Percentiles rank a stretch among this genome's conserved stretches.
phyloP scores from a whole-genome alignment of 192 early-diverging fungal genomes.

The Coemansia sp. region DNA sequence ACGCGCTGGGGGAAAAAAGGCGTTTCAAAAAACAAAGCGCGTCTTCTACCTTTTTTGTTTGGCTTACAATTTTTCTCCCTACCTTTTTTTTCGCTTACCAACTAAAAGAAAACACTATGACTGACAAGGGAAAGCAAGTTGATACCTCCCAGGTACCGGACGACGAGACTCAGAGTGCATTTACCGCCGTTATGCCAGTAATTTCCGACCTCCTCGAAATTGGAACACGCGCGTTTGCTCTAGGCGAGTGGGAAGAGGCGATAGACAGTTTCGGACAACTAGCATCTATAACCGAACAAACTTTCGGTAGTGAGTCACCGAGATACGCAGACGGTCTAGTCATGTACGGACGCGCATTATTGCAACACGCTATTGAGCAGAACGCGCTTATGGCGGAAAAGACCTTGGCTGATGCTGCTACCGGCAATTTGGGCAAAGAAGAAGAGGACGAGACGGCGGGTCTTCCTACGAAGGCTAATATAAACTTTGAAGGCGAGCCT shows the following conservation, averaged over 20 bases:
- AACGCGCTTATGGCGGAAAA: constrained; percentile 73
- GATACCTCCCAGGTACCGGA: constrained; percentile 14
- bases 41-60: not conserved
- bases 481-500: constrained; percentile 71
- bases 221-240: constrained; percentile 68
- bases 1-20: not conserved
- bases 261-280: constrained; percentile 71
- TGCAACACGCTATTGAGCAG: constrained; percentile 75
- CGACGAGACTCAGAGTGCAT: constrained; percentile 15
- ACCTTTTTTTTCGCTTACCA: not conserved
- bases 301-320: constrained; percentile 63
- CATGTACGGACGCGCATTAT: constrained; percentile 72
- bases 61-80: too few species aligned
- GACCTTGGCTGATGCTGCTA: constrained; percentile 55
- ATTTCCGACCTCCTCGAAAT: constrained; percentile 62
- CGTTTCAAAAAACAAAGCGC: not conserved
- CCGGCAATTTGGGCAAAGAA: constrained; percentile 33
- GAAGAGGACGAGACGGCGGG: constrained; percentile 14
- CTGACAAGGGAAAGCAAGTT: constrained; percentile 48
- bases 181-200: constrained; percentile 40
- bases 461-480: constrained; percentile 51
- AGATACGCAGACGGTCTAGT: constrained; percentile 74
- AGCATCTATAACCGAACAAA: constrained; percentile 64
- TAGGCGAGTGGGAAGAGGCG: constrained; percentile 66
- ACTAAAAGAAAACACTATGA: constrained; percentile 12